Conservation (phyloP, 352 stramenopile genomes). For the Achlya hypogyna region DNA sequence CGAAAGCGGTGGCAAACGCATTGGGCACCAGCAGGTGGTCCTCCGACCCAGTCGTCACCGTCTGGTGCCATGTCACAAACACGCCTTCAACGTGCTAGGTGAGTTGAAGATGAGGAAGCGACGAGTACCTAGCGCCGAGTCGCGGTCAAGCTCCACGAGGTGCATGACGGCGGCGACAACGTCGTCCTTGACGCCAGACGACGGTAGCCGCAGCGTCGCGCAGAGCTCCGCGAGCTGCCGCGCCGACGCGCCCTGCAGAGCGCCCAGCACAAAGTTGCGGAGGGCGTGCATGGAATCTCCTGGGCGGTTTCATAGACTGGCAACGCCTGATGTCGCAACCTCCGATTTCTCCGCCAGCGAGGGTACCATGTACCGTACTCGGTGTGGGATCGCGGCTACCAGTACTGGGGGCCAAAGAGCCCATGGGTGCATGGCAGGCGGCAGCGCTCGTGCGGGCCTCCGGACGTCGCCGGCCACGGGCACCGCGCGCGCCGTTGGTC, state of each 20-base stretch:
- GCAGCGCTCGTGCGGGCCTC: background rate
- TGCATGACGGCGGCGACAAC: slow-evolving; percentile 51
- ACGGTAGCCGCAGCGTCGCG: slow-evolving; percentile 35
- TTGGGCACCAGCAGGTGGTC: background rate
- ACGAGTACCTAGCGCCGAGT: slow-evolving; percentile 48
- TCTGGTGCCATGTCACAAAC: slow-evolving; percentile 57
- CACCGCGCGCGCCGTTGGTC: no score
- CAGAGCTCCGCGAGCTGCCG: slow-evolving; percentile 35
- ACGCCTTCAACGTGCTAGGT: slow-evolving; percentile 25
- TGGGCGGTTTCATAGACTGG: background rate
- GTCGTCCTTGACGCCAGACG: slow-evolving; percentile 23
- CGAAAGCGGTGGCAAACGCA: slow-evolving; percentile 53
- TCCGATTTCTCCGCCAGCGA: background rate
- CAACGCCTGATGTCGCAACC: background rate
- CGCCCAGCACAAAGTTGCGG: slow-evolving; percentile 24
- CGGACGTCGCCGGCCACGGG: background rate
- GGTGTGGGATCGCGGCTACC: background rate
- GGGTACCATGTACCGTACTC: background rate
- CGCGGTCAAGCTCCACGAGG: slow-evolving; percentile 58
- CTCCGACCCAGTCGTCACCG: slow-evolving; percentile 23
- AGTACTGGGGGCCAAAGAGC: background rate
- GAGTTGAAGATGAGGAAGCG: background rate
- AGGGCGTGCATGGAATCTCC: background rate
- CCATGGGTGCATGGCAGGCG: background rate
- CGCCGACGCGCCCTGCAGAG: slow-evolving; percentile 29